A percentile compares a stretch with the other conserved stretches of the same genome.
Evolutionary conservation across 345 rosid species (phyloP).

Genomic region (Salix brachista): DNA sequence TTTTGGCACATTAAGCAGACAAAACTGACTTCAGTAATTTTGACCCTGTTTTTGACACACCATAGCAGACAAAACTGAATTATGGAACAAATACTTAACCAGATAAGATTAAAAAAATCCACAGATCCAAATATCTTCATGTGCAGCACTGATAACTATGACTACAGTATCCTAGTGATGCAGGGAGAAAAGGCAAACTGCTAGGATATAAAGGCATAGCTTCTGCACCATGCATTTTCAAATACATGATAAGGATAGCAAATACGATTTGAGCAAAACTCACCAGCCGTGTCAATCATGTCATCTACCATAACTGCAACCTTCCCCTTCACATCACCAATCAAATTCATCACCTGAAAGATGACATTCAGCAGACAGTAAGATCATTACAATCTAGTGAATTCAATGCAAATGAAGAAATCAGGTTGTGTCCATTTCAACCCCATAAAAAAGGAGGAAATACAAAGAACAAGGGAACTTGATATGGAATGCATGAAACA

Average conservation of each 20-base stretch:
- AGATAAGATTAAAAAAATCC: no score
- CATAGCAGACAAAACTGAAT: no score
- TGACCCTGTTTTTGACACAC: no score
- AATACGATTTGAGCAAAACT: constrained; percentile 17
- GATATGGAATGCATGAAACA: not conserved
- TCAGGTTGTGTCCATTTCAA: not conserved
- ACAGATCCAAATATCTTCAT: no score
- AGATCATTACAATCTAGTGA: not conserved
- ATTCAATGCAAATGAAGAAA: not conserved
- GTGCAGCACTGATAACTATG: no score
- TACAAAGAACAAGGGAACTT: not conserved
- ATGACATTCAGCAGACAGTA: not conserved
- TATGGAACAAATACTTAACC: no score
- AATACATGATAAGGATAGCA: not conserved
- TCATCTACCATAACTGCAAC: constrained; percentile 98
- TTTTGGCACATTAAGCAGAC: no score
- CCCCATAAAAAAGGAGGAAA: not conserved
- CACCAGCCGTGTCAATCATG: constrained; percentile 99
- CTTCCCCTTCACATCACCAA: constrained; percentile 94
- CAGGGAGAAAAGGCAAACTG: no score
- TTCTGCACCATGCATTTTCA: constrained; percentile 2
- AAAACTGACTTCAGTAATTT: no score
- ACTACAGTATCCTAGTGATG: no score
- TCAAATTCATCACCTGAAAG: constrained; percentile 91
- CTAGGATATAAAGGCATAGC: not conserved